phyloP scores from a whole-genome alignment of 352 stramenopile species.

The Pythium utonaiense region DNA sequence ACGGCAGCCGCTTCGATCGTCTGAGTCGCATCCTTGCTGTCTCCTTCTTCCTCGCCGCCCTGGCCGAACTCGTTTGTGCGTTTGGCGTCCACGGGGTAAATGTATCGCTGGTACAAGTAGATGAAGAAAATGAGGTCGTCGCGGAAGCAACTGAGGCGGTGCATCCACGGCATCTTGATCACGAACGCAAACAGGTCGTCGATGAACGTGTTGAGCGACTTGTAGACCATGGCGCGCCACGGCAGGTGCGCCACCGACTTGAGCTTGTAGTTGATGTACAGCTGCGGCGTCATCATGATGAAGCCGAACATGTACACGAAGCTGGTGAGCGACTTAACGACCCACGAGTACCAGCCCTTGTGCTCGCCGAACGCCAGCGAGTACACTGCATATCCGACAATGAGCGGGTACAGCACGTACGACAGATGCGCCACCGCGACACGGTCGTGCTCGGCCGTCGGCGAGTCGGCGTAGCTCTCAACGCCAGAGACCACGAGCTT shows the following conservation, averaged over 20 bases:
- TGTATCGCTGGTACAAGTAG: conserved; percentile 98
- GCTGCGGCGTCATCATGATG: conserved; percentile 98
- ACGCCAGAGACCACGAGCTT: conserved; percentile 80
- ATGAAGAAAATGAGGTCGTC: conserved; percentile 99
- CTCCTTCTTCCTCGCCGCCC: conserved; percentile 55
- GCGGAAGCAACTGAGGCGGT: conserved; percentile 96
- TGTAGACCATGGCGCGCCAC: conserved; percentile 98
- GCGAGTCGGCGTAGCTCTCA: conserved; percentile 79
- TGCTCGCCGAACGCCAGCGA: conserved; percentile 93
- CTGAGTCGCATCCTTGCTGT: conserved; percentile 1
- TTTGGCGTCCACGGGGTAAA: conserved; percentile 91
- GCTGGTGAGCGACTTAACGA: conserved; percentile 94
- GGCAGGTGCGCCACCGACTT: conserved; percentile 95
- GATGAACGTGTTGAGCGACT: conserved; percentile 98
- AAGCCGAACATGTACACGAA: conserved; percentile 99
- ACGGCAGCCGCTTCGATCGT: conserved; percentile 23
- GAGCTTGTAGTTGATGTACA: conserved; percentile 99
- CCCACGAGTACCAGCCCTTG: conserved; percentile 97
- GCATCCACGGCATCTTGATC: conserved; percentile 98
- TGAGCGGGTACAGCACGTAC: conserved; percentile 83
- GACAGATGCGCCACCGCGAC: conserved; percentile 81
- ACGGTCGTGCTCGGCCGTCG: conserved; percentile 81
- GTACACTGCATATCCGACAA: conserved; percentile 94
- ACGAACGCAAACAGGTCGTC: conserved; percentile 98
- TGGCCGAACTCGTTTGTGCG: conserved; percentile 94